Base-by-base conservation (phyloP, 495 filamentous ascomycete species). In the Neurospora terricola region DNA sequence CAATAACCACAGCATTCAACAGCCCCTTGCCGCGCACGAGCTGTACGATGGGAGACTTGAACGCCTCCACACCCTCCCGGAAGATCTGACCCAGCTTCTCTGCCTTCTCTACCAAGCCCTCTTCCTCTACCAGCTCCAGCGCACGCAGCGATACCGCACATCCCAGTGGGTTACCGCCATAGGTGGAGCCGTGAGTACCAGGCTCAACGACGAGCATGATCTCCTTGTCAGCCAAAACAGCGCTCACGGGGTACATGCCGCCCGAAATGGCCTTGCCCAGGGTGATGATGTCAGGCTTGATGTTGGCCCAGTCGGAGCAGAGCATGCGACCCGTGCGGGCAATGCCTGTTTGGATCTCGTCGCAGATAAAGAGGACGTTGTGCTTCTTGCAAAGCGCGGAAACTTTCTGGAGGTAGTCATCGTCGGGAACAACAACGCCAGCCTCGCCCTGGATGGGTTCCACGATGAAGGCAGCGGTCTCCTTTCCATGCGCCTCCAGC, bases 371-470 rank as follows among this genome's bases (percentile, higher is more conserved):
- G 40, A 99, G 89, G 30, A 94, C 93, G 76, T 97, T 96, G 86
- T 98, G 88, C 83, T 96, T 91, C 81, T 93, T 92, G 86, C 96
- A 99, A 27, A 98, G 89, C 23, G 87, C 90, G 39, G 92, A 88
- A n/a, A 92, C 93, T 75, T 91, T 89, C 73, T 85, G 82, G 18
- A 99, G 87, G 82, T 99, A 99, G 80, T 91, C 90, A 40, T 95
- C 93, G 77, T 94, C 91, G 2, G 96, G 96, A 21, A 99, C 96
- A 18, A 98, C 92, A 37, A 99, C 97, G 48, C 96, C 96, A 3
- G 96, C 96, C 83, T 99, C 96, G 74, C 96, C 96, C 83, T 99
- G 96, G 75, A 99, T 99, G 14, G 96, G 96, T 82, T 99, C 96
- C 27, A 98, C 91, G 48, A 99, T 88, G 86, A 99, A 96, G 18